Percentiles rank a stretch among this genome's conserved stretches.
phyloP scores from a whole-genome alignment of 306 rosid species.

The Astragalus glycyphyllos region DNA sequence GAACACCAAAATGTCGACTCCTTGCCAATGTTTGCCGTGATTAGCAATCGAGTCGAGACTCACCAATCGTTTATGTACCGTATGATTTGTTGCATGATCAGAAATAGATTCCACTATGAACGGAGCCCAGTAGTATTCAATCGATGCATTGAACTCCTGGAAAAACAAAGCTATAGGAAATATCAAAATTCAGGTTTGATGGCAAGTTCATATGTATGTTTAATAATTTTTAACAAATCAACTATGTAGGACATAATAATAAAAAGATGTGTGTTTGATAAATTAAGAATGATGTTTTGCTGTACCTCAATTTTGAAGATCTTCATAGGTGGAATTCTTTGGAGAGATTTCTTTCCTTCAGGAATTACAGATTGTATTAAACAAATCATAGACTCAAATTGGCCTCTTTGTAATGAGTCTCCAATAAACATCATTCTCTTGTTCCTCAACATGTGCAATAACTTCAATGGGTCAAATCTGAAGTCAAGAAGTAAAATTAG shows the following conservation, averaged over 20 bases:
- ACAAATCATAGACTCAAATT: constrained; percentile 88
- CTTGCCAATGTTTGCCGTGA: constrained; percentile 89
- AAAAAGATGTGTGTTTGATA: background rate
- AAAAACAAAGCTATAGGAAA: constrained; percentile 13
- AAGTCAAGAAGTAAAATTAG: background rate
- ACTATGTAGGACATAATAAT: background rate
- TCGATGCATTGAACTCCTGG: constrained; percentile 80
- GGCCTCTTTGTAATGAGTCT: constrained; percentile 87
- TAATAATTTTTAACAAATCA: background rate
- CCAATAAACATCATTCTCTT: constrained; percentile 90
- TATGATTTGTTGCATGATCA: constrained; percentile 90
- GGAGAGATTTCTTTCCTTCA: constrained; percentile 72
- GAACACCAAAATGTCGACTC: constrained; percentile 80
- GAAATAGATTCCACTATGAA: constrained; percentile 90
- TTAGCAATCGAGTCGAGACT: constrained; percentile 75
- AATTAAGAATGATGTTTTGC: background rate
- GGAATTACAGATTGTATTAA: constrained; percentile 81
- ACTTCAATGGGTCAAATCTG: constrained; percentile 87
- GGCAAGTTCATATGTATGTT: background rate
- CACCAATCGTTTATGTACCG: constrained; percentile 74
- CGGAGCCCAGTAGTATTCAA: constrained; percentile 94
- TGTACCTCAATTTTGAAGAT: constrained; percentile 75
- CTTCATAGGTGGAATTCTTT: constrained; percentile 84
- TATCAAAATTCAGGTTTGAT: constrained; percentile 14
- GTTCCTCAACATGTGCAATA: constrained; percentile 72